A percentile compares a stretch with the other conserved stretches of the same genome.
Conservation (phyloP, 768 basidiomycete species). For the Mycena vitilis region DNA sequence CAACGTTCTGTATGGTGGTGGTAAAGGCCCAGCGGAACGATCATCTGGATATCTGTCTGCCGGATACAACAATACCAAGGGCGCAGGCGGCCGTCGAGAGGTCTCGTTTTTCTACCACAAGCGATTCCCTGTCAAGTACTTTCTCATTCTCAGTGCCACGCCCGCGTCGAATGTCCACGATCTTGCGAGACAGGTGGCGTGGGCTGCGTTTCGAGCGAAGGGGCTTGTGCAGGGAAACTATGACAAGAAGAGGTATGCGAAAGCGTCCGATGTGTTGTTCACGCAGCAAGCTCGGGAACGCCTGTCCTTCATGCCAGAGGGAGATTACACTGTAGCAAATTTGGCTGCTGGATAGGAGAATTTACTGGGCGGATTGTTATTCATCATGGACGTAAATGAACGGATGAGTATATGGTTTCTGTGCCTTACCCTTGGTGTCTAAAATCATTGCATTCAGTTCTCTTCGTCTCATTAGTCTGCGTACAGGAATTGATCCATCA, state of each 20-base stretch:
- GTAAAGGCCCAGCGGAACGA: neutral
- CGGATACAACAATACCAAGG: constrained; percentile 29
- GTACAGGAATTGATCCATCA: too few relatives aligned
- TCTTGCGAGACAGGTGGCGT: constrained; percentile 40
- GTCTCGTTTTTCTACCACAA: constrained; percentile 45
- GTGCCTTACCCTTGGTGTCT: too few relatives aligned
- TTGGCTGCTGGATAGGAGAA: too few relatives aligned
- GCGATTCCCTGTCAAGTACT: constrained; percentile 45
- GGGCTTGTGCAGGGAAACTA: constrained; percentile 42
- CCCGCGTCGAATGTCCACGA: constrained; percentile 29
- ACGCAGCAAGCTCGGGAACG: constrained; percentile 36
- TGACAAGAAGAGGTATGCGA: constrained; percentile 59
- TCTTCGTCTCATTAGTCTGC: too few relatives aligned
- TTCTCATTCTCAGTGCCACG: constrained; percentile 43
- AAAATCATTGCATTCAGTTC: too few relatives aligned
- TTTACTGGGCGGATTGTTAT: too few relatives aligned
- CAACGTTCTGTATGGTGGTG: constrained; percentile 39
- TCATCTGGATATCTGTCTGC: constrained; percentile 1
- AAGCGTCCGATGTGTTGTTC: constrained; percentile 69
- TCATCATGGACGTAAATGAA: too few relatives aligned
- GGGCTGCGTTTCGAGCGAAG: constrained; percentile 45
- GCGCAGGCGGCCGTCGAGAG: neutral
- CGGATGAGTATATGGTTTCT: too few relatives aligned
- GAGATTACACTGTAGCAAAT: neutral
- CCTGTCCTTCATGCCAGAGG: constrained; percentile 19